Percentiles rank a stretch among this genome's conserved stretches.
These are phyloP conservation scores for Candida yuanshanica DNA, from an alignment of 805 yeast species.

Conservation along the genomic window DNA sequence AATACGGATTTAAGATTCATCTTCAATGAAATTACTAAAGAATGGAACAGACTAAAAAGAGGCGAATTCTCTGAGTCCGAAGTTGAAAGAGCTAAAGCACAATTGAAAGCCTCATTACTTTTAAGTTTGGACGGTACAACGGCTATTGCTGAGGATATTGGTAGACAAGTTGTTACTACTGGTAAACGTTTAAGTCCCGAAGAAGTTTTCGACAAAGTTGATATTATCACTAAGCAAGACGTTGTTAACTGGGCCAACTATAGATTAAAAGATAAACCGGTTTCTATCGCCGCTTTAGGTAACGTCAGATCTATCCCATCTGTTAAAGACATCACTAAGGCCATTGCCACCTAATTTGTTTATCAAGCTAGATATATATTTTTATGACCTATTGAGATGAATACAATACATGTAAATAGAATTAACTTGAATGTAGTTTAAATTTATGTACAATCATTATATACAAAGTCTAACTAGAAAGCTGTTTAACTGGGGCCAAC, in stretches of 20 bases:
- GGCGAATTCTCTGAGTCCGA: slow-evolving; percentile 80
- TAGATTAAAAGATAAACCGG: slow-evolving; percentile 68
- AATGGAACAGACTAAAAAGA: slow-evolving; percentile 80
- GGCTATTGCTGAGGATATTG: slow-evolving; percentile 95
- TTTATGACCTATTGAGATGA: background rate
- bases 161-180: slow-evolving; percentile 93
- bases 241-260: slow-evolving; percentile 86
- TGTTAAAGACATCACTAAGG: slow-evolving; percentile 51
- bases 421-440: background rate
- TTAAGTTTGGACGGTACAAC: slow-evolving; percentile 92
- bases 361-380: background rate
- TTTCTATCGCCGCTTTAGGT: slow-evolving; percentile 91
- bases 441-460: background rate
- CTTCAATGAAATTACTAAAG: slow-evolving; percentile 69
- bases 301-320: slow-evolving; percentile 68
- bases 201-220: slow-evolving; percentile 55
- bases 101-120: slow-evolving; percentile 85
- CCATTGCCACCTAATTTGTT: slow-evolving; percentile 10
- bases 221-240: slow-evolving; percentile 70
- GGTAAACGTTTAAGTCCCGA: slow-evolving; percentile 54
- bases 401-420: background rate
- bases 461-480: slow-evolving; percentile 5
- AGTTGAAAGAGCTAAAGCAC: slow-evolving; percentile 91
- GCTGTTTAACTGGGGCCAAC: slow-evolving; percentile 21
- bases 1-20: slow-evolving; percentile 59